These are phyloP conservation scores for Heterobasidion irregulare DNA, from an alignment of 1,284 basidiomycete species.

Conservation along the genomic window DNA sequence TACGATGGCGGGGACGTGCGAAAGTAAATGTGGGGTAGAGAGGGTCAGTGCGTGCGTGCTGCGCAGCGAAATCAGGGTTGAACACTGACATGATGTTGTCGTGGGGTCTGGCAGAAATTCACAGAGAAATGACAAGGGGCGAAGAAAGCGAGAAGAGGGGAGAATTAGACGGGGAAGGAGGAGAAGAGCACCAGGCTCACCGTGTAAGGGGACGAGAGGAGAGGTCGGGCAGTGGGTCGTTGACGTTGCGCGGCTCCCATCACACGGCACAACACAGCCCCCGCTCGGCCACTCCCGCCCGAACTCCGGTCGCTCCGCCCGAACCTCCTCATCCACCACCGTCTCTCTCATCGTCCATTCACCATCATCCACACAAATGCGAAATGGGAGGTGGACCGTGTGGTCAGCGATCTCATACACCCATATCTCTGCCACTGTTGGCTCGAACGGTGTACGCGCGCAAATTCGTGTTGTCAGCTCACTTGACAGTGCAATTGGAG, in stretches of 20 bases:
- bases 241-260: background rate
- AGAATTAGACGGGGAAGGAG: background rate
- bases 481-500: no score
- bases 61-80: background rate
- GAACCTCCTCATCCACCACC: background rate
- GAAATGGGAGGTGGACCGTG: no score
- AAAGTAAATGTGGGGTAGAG: background rate
- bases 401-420: no score
- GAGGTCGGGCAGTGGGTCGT: background rate
- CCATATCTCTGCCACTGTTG: no score
- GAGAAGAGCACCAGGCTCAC: background rate
- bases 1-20: background rate
- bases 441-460: no score
- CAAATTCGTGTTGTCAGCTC: no score
- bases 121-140: background rate
- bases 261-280: background rate
- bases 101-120: conserved; percentile 1
- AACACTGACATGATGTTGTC: conserved; percentile 8
- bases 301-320: background rate
- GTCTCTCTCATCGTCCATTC: no score
- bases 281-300: background rate
- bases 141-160: background rate
- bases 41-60: background rate
- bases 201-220: background rate
- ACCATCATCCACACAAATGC: no score